Evolutionary conservation across 2,329 filamentous ascomycete species (phyloP), one percentile per base, ranked within the genome.

Genomic region (Aspergillus alliaceus): DNA sequence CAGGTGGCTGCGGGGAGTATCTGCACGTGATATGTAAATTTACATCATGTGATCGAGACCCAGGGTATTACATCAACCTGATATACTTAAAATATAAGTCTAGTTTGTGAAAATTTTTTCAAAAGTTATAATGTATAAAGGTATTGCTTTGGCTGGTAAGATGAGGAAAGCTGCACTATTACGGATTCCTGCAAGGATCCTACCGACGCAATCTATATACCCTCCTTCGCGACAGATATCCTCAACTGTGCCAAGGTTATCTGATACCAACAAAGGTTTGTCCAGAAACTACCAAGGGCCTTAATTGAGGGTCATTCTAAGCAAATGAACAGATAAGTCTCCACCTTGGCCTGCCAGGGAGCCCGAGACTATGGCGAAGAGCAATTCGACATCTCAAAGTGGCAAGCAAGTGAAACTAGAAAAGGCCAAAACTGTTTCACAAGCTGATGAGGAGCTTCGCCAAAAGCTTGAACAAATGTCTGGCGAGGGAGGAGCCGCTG

Each of bases 401-500:
- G 12, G 31, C 32, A 63, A 64, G 27, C 18, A 51, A 34, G 31
- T 59, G 15, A 57, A 42, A 15, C n/a, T 57, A 31, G 52, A 68
- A 60, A 67, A 66, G 59, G 62, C 69, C 57, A 90, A 88, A 70
- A 86, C 85, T 0, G 77, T 84, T 56, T 79, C 83, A 0, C 80
- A 91, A 64, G 71, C 84, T 1, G 90, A 93, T 66, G 83, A 85
- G 59, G 89, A 91, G 63, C 71, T 93, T 24, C 80, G 80, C 39
- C 70, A 80, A 58, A 89, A 86, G 59, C 80, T 93, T 65, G 86
- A 89, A 63, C 84, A 81, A 11, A 77, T 88, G 29, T 81, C 87
- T 0, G 89, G 90, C 0, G 89, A 87, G 40, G 89, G 89, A 4
- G 89, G 90, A 8, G 83, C 82, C 25, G 80, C 88, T 3, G 90